Evolutionary conservation across 2,329 filamentous ascomycete species (phyloP), one percentile per base, ranked within the genome.

Genomic region (Exophiala lecanii-corni): DNA sequence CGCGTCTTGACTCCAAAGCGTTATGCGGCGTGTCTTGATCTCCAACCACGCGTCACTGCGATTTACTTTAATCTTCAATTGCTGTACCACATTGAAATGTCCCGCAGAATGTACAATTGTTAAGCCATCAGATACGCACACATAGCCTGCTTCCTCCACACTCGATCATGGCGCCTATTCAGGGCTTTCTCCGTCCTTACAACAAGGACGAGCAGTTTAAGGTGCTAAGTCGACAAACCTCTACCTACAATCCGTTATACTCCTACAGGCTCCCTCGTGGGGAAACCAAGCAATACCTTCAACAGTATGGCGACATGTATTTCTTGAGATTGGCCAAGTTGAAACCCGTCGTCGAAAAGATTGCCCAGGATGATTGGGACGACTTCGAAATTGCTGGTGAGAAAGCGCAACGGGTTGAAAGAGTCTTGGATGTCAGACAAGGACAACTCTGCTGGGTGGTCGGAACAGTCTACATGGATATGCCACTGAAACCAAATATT

Each of bases 291-390:
- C 84, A 89, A 41, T 98, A 97, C 64, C 75, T 89, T 63, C 92
- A 97, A 64, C 92, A 98, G 68, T 98, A 86, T 76, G 87, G 85
- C 50, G 92, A 98, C 66, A 91, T 97, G 79, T 98, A 98, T 74
- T 98, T 96, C 62, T 64, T 96, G 56, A 85, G 92, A 9, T 76
- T 98, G 17, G 81, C 87, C 26, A 85, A 86, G 66, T 79, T 98
- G 62, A 96, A 91, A 67, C 86, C 89, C 7, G 76, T 79, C 1
- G 85, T 94, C 0, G 86, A 94, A 56, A 67, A 77, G 50, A 75
- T 86, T 38, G 91, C 89, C 0, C 66, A 70, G 12, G 80, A 82
- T 23, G 80, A 84, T 5, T 98, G 92, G 88, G 74, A 79, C 35
- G 83, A 79, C 39, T 84, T 87, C 41, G 76, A 72, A 60, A 81